phyloP scores from a whole-genome alignment of 129 eudicot genomes.

The Flaveria trinervia region DNA sequence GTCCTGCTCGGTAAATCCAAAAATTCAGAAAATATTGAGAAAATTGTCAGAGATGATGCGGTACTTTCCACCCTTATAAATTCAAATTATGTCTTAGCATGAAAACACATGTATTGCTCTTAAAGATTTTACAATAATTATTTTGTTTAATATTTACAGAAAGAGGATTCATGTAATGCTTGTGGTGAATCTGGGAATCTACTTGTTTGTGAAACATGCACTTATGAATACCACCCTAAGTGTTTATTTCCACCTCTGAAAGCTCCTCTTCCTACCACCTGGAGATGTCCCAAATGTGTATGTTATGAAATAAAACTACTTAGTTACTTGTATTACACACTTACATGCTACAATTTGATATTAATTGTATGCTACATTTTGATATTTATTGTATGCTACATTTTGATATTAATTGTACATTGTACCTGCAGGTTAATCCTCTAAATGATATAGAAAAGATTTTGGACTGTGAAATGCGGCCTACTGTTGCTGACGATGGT shows the following conservation, averaged over 20 bases:
- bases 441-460: conserved; percentile 87
- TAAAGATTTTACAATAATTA: neutral
- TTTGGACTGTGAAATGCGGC: conserved; percentile 89
- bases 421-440: conserved; percentile 70
- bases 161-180: conserved; percentile 73
- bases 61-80: conserved; percentile 37
- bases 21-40: conserved; percentile 53
- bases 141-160: conserved; percentile 40
- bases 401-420: neutral
- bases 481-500: conserved; percentile 68
- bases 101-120: neutral
- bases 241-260: conserved; percentile 78
- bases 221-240: conserved; percentile 82
- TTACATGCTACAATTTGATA: neutral
- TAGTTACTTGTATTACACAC: neutral
- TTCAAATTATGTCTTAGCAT: neutral
- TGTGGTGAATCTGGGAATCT: conserved; percentile 71
- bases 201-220: conserved; percentile 77
- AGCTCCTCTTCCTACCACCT: conserved; percentile 72
- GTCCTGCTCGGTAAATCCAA: conserved; percentile 43
- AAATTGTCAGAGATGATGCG: conserved; percentile 71
- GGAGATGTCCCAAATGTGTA: conserved; percentile 99
- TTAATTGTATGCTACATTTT: neutral
- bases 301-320: conserved; percentile 31
- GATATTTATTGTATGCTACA: neutral